Conservation (phyloP, 1,284 basidiomycete species). For the Schizophyllum amplum region DNA sequence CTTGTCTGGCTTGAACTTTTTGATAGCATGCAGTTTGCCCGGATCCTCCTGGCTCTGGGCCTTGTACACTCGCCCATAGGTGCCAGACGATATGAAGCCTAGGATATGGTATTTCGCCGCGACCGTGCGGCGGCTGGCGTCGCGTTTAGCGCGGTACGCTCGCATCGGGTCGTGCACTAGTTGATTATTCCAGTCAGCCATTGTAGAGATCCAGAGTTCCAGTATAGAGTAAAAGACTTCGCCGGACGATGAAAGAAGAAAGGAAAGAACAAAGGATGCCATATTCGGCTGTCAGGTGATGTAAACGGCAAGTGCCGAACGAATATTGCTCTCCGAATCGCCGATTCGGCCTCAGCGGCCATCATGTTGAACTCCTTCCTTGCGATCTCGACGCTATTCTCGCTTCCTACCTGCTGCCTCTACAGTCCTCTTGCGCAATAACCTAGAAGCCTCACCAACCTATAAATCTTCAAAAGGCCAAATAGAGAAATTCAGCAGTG, state of each 20-base stretch:
- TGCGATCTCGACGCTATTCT: too few species aligned
- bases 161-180: conserved; percentile 80
- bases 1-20: conserved; percentile 99
- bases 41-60: conserved; percentile 73
- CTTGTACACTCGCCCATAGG: conserved; percentile 99
- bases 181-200: not conserved
- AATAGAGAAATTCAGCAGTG: too few species aligned
- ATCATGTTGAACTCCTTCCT: too few species aligned
- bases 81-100: conserved; percentile 97
- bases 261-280: not conserved
- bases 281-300: not conserved
- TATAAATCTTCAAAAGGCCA: too few species aligned
- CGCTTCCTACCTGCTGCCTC: too few species aligned
- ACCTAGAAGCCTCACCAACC: too few species aligned
- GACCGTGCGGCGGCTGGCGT: conserved; percentile 60
- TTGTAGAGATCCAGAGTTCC: not conserved
- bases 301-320: not conserved
- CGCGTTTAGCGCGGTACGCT: conserved; percentile 71
- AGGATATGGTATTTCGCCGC: conserved; percentile 84
- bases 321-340: not conserved
- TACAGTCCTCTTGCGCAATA: too few species aligned
- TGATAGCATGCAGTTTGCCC: conserved; percentile 83
- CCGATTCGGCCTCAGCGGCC: too few species aligned
- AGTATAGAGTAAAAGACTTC: too few species aligned
- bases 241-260: not conserved